Base-by-base conservation (phyloP, 495 filamentous ascomycete genomes). In the Staphylotrichum tortipilum region DNA sequence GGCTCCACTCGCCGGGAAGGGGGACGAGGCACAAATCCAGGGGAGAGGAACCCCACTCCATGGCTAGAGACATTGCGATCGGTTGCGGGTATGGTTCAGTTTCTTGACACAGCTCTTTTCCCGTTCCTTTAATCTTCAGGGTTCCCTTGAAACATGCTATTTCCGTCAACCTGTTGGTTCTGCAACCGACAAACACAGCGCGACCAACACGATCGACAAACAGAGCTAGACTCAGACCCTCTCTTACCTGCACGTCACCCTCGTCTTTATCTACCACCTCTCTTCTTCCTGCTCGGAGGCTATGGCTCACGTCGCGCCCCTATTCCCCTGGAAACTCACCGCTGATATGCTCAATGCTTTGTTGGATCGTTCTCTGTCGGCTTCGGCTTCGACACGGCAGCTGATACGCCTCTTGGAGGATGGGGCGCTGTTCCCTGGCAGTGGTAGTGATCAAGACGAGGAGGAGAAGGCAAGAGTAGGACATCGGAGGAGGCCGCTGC, bases 221-320 rank as follows among this genome's bases (percentile, higher is more conserved):
- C n/a, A n/a, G n/a, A n/a, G n/a, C n/a, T n/a, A n/a, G n/a, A n/a
- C n/a, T n/a, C n/a, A n/a, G n/a, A n/a, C n/a, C 14, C 72, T 88
- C 15, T 78, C 85, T 2, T 79, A 80, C 50, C 56, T 84, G 1
- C 86, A 94, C 52, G 71, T 82, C 6, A 78, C 78, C 26, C 68
- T 95, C 17, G 78, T 78, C 3, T 91, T 94, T 60, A 61, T 88
- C 8, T 78, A 74, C 63, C 75, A 82, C 51, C 59, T 85, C n/a
- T n/a, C n/a, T 23, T 69, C 75, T 9, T 69, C 74, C 17, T 70
- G 69, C 19, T 70, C 71, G 0, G 60, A 64, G 18, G 78, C 79
- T 15, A 76, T 82, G 59, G 41, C 58, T 10, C 61, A 69, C 17
- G 52, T 70, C 42, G 60, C 52, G 7, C 58, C 49, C 0, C 36